A percentile compares a stretch with the other conserved stretches of the same genome.
These are phyloP conservation scores for Xanthoconium stramineum DNA, from an alignment of 768 basidiomycete genomes.

Conservation along the genomic window DNA sequence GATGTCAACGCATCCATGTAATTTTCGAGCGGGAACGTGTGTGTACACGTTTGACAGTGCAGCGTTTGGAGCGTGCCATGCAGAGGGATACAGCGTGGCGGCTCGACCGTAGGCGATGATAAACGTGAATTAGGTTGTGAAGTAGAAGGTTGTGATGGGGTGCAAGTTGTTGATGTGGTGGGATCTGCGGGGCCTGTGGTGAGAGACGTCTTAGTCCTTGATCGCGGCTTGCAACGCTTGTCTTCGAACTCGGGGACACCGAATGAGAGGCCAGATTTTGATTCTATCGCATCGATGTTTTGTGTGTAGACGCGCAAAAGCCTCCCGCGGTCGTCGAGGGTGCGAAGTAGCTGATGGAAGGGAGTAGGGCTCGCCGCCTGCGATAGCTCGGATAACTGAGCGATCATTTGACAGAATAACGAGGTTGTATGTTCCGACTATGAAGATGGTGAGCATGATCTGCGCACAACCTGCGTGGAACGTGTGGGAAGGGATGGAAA, in stretches of 20 bases:
- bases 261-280: conserved; percentile 81
- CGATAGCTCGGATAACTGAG: conserved; percentile 71
- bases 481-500: background rate
- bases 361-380: conserved; percentile 71
- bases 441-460: conserved; percentile 21
- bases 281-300: conserved; percentile 89
- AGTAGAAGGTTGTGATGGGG: conserved; percentile 12
- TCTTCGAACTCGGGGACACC: conserved; percentile 73
- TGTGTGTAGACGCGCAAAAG: conserved; percentile 89
- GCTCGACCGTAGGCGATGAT: conserved; percentile 52
- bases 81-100: conserved; percentile 82
- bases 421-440: conserved; percentile 75
- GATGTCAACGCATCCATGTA: conserved; percentile 57
- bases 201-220: conserved; percentile 39
- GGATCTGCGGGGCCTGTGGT: conserved; percentile 13
- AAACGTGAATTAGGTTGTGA: conserved; percentile 36
- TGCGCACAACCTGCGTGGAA: background rate
- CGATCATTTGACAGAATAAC: conserved; percentile 88
- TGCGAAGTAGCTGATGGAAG: conserved; percentile 73
- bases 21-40: conserved; percentile 61
- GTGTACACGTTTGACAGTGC: conserved; percentile 79
- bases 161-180: conserved; percentile 9
- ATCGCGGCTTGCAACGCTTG: conserved; percentile 51
- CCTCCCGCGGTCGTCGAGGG: conserved; percentile 70
- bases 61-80: conserved; percentile 82